These are phyloP conservation scores for Brassica balearica DNA, from an alignment of 441 rosid genomes.

Conservation along the genomic window DNA sequence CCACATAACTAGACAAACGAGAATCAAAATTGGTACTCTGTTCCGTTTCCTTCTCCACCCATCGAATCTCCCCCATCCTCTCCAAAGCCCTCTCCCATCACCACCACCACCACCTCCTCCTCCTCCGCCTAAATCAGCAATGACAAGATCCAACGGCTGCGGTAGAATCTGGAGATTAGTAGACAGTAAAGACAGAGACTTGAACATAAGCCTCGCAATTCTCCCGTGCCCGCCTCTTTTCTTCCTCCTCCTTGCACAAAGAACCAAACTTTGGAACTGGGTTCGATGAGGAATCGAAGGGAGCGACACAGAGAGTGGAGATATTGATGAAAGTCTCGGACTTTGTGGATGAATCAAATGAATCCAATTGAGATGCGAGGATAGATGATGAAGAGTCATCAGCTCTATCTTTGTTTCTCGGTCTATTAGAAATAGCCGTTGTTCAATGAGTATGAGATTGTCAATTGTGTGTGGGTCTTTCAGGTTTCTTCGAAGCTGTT, in stretches of 20 bases:
- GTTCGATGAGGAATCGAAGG: conserved; percentile 38
- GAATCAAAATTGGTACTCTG: conserved; percentile 33
- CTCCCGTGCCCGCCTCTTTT: conserved; percentile 14
- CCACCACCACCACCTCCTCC: conserved; percentile 22
- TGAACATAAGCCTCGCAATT: conserved; percentile 16
- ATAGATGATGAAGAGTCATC: conserved; percentile 32
- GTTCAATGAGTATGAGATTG: too few species aligned
- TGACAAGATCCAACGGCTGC: conserved; percentile 43
- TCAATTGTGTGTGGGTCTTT: not conserved
- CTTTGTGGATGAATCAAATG: conserved; percentile 11
- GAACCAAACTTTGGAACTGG: conserved; percentile 39
- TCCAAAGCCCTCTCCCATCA: conserved; percentile 35
- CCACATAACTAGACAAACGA: conserved; percentile 33
- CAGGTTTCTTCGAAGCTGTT: conserved; percentile 1
- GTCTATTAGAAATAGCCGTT: too few species aligned
- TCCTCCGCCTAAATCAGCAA: conserved; percentile 40
- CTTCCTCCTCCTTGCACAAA: conserved; percentile 41
- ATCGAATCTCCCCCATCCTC: conserved; percentile 42
- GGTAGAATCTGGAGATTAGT: conserved; percentile 28
- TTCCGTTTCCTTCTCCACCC: conserved; percentile 45
- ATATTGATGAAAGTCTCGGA: conserved; percentile 19
- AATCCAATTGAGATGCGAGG: conserved; percentile 31
- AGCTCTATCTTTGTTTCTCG: conserved; percentile 12
- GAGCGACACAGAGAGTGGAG: conserved; percentile 27
- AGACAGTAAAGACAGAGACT: conserved; percentile 29